Evolutionary conservation across 106 monocot genomes (phyloP).

Genomic region (Dendrobium chrysotoxum): DNA sequence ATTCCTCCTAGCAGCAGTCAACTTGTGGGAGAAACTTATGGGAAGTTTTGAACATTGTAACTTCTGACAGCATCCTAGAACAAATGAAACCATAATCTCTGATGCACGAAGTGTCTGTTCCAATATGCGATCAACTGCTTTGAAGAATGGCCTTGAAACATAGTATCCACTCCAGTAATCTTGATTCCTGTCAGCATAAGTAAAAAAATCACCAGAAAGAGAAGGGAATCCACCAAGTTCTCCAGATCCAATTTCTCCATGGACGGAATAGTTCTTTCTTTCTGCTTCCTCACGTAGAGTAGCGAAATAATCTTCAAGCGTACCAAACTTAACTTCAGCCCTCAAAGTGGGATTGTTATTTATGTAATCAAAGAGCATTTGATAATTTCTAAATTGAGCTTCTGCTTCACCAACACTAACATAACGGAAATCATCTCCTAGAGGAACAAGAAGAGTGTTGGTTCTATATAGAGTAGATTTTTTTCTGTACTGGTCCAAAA

Average conservation of each 20-base stretch:
- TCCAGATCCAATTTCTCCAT: constrained; percentile 72
- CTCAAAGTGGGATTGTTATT: constrained; percentile 67
- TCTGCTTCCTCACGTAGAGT: constrained; percentile 82
- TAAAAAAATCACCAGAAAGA: constrained; percentile 95
- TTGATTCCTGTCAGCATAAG: constrained; percentile 89
- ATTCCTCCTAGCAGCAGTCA: constrained; percentile 93
- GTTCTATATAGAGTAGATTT: constrained; percentile 95
- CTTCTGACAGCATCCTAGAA: constrained; percentile 78
- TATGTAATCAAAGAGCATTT: constrained; percentile 84
- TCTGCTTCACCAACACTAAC: constrained; percentile 85
- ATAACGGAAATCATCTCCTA: constrained; percentile 98
- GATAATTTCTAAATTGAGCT: constrained; percentile 86
- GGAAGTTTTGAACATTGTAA: constrained; percentile 67
- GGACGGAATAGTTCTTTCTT: constrained; percentile 69
- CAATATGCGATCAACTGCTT: constrained; percentile 86
- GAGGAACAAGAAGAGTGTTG: constrained; percentile 84
- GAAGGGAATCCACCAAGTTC: constrained; percentile 87
- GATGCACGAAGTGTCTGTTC: constrained; percentile 93
- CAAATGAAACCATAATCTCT: constrained; percentile 77
- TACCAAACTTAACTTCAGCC: constrained; percentile 89
- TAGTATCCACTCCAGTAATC: constrained; percentile 99
- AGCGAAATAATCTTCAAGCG: constrained; percentile 86
- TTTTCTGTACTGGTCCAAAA: constrained; percentile 88
- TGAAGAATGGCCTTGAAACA: constrained; percentile 97
- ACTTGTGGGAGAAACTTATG: constrained; percentile 72